Base-by-base conservation (phyloP, 1,139 yeast genomes). In the Saccharomyces hybrid region DNA sequence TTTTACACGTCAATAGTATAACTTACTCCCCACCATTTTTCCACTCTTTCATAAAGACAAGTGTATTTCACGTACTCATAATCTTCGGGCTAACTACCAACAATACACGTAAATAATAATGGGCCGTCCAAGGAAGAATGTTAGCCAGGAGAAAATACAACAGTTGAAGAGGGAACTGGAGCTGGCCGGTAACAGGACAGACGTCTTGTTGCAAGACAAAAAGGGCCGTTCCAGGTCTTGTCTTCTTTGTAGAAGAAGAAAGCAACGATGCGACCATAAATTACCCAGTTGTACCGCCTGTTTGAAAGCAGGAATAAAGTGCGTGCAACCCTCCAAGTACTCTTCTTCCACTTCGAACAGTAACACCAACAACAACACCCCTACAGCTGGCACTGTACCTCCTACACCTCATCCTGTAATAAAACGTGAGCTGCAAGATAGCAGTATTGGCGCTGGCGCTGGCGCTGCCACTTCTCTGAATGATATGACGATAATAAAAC, bases 221-320 rank as follows among this genome's bases (percentile, higher is more conserved):
- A 77, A 72, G 56, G 79, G 80, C 5, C 71, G 83, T 52, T 78
- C 81, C 9, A 76, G 80, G 11, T 76, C 81, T 1, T 79, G 83
- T 61, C 64, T 75, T 46, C 63, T 79, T 20, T 79, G 83, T 56
- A 81, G 79, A 57, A 76, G 77, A 60, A 65, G 83, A 48, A 79
- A 79, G 60, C 82, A 79, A 60, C 76, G 79, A 60, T 82, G 86
- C 66, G 85, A 82, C 60, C 85, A 81, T 56, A 71, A 82, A 53
- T 64, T 77, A 7, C 86, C 86, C 2, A 73, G 80, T 47, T 82
- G 86, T 61, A 79, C 85, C 7, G 81, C 82, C 46, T 82, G 86
- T 67, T 66, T 81, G 52, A 80, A 80, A 60, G 83, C 85, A 0
- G 80, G 77, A 27, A 80, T 77, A 3, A 71, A 74, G 56, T 82